These are phyloP conservation scores for Macrolepiota fuliginosa DNA, from an alignment of 768 basidiomycete species.

Conservation along the genomic window DNA sequence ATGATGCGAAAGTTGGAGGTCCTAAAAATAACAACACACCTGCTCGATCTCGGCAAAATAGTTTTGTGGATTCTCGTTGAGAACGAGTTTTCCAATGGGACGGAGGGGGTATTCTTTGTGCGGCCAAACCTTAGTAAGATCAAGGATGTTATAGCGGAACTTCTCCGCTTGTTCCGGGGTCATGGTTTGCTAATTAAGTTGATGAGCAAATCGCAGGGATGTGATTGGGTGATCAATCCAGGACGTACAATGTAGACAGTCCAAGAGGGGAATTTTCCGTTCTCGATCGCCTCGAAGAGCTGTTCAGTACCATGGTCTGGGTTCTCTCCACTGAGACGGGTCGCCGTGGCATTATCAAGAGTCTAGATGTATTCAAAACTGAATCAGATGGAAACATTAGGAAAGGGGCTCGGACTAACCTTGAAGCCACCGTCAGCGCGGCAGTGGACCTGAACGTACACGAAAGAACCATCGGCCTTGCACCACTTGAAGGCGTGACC, in stretches of 20 bases:
- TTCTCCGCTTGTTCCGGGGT: slow-evolving; percentile 87
- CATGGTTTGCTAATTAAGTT: slow-evolving; percentile 75
- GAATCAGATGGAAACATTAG: neutral
- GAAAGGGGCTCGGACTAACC: slow-evolving; percentile 33
- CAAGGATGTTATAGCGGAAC: slow-evolving; percentile 88
- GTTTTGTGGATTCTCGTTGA: slow-evolving; percentile 76
- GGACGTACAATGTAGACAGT: slow-evolving; percentile 75
- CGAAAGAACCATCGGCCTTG: slow-evolving; percentile 80
- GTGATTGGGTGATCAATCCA: neutral
- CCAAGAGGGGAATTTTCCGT: slow-evolving; percentile 81
- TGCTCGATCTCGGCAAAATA: slow-evolving; percentile 97
- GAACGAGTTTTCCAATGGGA: slow-evolving; percentile 80
- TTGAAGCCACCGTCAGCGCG: slow-evolving; percentile 79
- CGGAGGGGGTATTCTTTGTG: slow-evolving; percentile 88
- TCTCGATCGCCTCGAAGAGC: slow-evolving; percentile 81
- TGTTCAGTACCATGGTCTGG: slow-evolving; percentile 82
- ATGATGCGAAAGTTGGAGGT: slow-evolving; percentile 13
- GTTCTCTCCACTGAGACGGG: slow-evolving; percentile 65
- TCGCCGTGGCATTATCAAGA: slow-evolving; percentile 65
- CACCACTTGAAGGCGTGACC: slow-evolving; percentile 91
- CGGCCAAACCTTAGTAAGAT: slow-evolving; percentile 91
- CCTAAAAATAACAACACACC: slow-evolving; percentile 36
- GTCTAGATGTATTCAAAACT: slow-evolving; percentile 41
- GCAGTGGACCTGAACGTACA: slow-evolving; percentile 87
- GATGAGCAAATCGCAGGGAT: neutral